phyloP scores from a whole-genome alignment of 2,329 filamentous ascomycete genomes.

The Zymoseptoria ardabiliae region DNA sequence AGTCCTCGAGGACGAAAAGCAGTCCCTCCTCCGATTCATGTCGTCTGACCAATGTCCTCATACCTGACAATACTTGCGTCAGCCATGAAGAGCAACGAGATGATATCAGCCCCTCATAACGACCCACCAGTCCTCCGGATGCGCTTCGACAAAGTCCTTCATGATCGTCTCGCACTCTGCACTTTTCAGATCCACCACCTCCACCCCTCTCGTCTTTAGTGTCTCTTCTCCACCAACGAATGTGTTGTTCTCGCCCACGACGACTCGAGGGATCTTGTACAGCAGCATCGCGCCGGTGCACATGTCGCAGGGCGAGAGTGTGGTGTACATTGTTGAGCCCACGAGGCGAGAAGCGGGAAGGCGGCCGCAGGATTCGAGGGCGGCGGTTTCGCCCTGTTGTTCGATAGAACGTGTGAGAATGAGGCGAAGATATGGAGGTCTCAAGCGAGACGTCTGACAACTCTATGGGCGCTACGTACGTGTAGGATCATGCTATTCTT shows the following conservation, averaged over 20 bases:
- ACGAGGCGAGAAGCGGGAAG: constrained; percentile 62
- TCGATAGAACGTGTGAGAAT: too few species aligned
- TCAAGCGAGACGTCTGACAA: too few species aligned
- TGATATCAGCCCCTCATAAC: constrained; percentile 13
- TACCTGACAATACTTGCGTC: constrained; percentile 25
- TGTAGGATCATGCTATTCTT: constrained; percentile 64
- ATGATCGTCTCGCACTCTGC: constrained; percentile 60
- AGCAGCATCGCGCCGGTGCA: constrained; percentile 71
- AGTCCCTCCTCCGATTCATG: constrained; percentile 7
- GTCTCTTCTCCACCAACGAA: constrained; percentile 68
- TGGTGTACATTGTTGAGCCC: constrained; percentile 76
- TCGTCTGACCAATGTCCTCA: constrained; percentile 31
- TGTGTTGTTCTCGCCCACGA: constrained; percentile 70
- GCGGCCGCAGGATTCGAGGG: constrained; percentile 66
- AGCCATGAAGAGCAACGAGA: constrained; percentile 9
- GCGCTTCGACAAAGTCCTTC: constrained; percentile 63
- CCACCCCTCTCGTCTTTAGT: constrained; percentile 58
- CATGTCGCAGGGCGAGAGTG: constrained; percentile 73
- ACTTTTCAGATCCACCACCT: constrained; percentile 64
- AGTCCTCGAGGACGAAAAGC: constrained; percentile 1
- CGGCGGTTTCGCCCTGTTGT: constrained; percentile 66
- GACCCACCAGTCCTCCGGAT: constrained; percentile 57
- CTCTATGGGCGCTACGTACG: too few species aligned
- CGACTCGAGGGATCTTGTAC: constrained; percentile 66
- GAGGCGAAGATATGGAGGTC: not conserved